Evolutionary conservation across 352 stramenopile species (phyloP), one percentile per base, ranked within the genome.

Genomic region (Globisporangium megalacanthum): DNA sequence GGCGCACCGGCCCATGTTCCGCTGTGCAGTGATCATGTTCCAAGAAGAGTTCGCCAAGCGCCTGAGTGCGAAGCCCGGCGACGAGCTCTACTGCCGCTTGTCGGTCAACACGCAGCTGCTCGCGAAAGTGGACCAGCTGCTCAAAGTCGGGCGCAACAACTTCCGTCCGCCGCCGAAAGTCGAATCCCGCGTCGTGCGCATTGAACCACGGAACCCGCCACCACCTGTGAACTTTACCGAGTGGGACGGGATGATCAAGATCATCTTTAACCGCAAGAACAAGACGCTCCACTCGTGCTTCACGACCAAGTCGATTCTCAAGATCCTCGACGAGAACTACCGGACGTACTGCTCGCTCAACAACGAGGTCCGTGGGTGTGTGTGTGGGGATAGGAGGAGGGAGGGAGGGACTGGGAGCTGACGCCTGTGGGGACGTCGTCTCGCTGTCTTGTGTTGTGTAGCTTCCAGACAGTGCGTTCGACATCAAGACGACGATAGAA

Each of bases 241-340:
- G 78, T 99, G 97, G 97, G 97, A 99, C 72, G 97, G 97, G 39
- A 98, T 99, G 90, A 93, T 99, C 64, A 96, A 98, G 64, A 90
- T 99, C 62, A 77, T 98, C 48, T 99, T 99, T 75, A 99, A 99
- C 77, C 86, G 97, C 39, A 99, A 99, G 77, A 99, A 99, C 78
- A 99, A 99, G 83, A 99, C 96, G 37, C 75, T 99, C 20, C 83
- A 97, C 61, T 90, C 95, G 42, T 94, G 96, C 17, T 94, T 99
- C 64, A 97, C 92, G 35, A 99, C 95, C 36, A 99, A 99, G 77
- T 83, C 92, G 2, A 95, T 98, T 33, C 79, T 99, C 7, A 92
- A 89, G 64, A 81, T 99, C 47, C 79, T 99, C 44, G 89, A 98
- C 58, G 88, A 98, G 50, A 99, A 99, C 68, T 96, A 97, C 72